phyloP scores from a whole-genome alignment of 2,329 filamentous ascomycete species.

The Metarhizium humberi region DNA sequence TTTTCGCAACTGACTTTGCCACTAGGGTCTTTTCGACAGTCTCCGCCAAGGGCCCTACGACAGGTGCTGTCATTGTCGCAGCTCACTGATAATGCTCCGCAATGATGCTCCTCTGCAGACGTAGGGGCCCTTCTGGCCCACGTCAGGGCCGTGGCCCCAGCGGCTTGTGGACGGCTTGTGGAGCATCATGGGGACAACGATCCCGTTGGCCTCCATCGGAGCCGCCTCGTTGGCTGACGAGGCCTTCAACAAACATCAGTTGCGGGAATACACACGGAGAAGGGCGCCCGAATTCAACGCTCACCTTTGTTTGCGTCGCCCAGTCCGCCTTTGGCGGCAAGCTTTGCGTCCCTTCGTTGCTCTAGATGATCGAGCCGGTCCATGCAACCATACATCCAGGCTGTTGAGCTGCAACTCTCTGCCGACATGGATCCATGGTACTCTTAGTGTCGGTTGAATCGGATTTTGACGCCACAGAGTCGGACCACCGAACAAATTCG shows the following conservation, averaged over 20 bases:
- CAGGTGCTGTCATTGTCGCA: not conserved
- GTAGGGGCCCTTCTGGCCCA: not conserved
- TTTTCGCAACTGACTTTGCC: not conserved
- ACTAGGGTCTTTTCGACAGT: not conserved
- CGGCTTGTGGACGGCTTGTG: not conserved
- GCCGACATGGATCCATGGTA: no score
- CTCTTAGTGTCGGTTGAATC: not conserved
- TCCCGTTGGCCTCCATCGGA: not conserved
- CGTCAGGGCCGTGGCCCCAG: not conserved
- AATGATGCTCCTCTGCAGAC: conserved; percentile 9
- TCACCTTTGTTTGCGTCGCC: no score
- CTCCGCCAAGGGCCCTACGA: not conserved
- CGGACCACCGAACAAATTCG: not conserved
- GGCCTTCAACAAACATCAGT: no score
- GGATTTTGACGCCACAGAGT: not conserved
- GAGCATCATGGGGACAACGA: not conserved
- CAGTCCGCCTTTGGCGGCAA: no score
- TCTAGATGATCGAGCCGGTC: no score
- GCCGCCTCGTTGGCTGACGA: not conserved
- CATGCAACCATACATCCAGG: no score
- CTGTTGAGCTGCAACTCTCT: no score
- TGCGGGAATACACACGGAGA: no score
- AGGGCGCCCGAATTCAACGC: no score
- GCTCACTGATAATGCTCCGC: conserved; percentile 2
- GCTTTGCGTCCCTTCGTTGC: no score